Evolutionary conservation across 2,329 filamentous ascomycete genomes (phyloP).

Genomic region (Thelonectria olida): DNA sequence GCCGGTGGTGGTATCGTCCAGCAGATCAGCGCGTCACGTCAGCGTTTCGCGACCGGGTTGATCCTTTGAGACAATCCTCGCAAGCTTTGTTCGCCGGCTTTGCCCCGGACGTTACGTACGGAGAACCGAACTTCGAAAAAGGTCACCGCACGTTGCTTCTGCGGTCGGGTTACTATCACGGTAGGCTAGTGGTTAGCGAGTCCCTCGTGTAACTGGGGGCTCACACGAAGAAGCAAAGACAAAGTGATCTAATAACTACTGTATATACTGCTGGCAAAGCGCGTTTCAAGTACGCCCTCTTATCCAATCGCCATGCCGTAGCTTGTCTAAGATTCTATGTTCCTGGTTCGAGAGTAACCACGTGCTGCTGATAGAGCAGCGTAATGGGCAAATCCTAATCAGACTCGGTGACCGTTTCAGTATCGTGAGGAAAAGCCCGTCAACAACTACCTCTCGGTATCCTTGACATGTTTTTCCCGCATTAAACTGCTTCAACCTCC

Average conservation of each 20-base stretch:
- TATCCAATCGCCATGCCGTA: constrained; percentile 7
- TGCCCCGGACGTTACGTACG: constrained; percentile 5
- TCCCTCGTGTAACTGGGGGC: background rate
- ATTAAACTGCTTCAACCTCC: constrained; percentile 26
- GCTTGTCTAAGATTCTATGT: constrained; percentile 3
- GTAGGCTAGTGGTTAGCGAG: background rate
- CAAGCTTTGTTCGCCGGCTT: background rate
- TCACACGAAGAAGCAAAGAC: background rate
- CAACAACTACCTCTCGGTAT: constrained; percentile 7
- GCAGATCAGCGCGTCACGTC: constrained; percentile 18
- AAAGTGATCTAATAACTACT: background rate
- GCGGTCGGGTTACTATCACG: background rate
- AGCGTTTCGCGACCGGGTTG: constrained; percentile 20
- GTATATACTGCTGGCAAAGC: constrained; percentile 7
- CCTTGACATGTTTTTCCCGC: constrained; percentile 13
- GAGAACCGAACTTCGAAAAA: background rate
- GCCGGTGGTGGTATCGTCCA: too few species aligned
- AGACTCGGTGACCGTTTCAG: constrained; percentile 13
- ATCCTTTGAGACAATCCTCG: constrained; percentile 7
- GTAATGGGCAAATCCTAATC: background rate
- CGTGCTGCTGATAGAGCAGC: constrained; percentile 3
- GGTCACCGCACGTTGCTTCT: constrained; percentile 10
- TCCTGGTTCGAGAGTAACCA: background rate
- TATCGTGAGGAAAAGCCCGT: background rate
- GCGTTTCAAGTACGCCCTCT: background rate